Conservation (phyloP, 2,329 filamentous ascomycete species). For the Aurifilum marmelostoma region DNA sequence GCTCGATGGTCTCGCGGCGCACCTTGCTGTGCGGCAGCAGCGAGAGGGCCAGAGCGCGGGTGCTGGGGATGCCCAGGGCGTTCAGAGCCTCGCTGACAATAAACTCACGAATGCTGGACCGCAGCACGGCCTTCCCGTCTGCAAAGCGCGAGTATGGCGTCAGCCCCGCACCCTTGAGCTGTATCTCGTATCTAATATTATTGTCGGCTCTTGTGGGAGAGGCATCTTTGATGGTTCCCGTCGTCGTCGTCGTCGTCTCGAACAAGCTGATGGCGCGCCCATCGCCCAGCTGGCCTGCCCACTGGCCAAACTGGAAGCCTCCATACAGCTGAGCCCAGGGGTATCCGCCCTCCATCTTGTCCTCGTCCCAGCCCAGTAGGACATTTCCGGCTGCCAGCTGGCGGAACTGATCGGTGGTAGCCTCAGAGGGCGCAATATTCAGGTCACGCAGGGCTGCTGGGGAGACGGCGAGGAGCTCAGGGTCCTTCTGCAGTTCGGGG, state of each 20-base stretch:
- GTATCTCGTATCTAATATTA: constrained; percentile 75
- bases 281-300: constrained; percentile 95
- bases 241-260: constrained; percentile 73
- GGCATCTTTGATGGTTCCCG: no score
- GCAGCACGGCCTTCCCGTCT: constrained; percentile 89
- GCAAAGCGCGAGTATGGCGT: constrained; percentile 97
- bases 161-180: constrained; percentile 89
- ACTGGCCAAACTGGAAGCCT: constrained; percentile 78
- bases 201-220: constrained; percentile 12
- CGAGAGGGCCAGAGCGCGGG: constrained; percentile 81
- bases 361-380: constrained; percentile 76
- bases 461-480: constrained; percentile 82
- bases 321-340: constrained; percentile 99
- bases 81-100: constrained; percentile 88
- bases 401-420: constrained; percentile 73
- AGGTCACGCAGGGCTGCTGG: constrained; percentile 77
- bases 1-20: constrained; percentile 71
- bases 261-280: constrained; percentile 94
- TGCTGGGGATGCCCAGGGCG: constrained; percentile 82
- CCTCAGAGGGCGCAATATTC: constrained; percentile 71
- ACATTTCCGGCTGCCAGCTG: constrained; percentile 81
- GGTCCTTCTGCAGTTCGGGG: constrained; percentile 70
- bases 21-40: constrained; percentile 75
- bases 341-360: constrained; percentile 72
- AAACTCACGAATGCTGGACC: constrained; percentile 93